These are phyloP conservation scores for Dictyostelium intermedium DNA, from an alignment of 78 protist species.

Conservation along the genomic window DNA sequence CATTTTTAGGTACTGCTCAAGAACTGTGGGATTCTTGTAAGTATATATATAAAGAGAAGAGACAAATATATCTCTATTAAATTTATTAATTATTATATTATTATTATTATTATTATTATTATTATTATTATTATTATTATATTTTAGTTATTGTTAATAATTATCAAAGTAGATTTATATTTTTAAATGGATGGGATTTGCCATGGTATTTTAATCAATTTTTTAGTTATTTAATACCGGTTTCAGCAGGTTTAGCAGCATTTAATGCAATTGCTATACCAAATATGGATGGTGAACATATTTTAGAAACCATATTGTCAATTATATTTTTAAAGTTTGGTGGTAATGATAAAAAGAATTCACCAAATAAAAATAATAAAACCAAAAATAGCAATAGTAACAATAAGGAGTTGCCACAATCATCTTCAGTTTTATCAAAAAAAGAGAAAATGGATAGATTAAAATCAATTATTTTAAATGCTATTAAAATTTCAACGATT, in stretches of 20 bases:
- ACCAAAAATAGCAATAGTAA: neutral
- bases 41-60: neutral
- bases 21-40: constrained; percentile 66
- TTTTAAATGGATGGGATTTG: neutral
- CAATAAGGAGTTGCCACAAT: neutral
- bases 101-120: too few species aligned
- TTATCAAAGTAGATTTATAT: constrained; percentile 28
- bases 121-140: neutral
- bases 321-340: neutral
- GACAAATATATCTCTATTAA: too few species aligned
- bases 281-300: constrained; percentile 36
- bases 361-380: neutral
- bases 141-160: constrained; percentile 25
- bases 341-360: neutral
- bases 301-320: constrained; percentile 9
- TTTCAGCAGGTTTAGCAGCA: constrained; percentile 43
- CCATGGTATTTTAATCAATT: neutral
- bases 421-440: neutral
- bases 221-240: neutral
- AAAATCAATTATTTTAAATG: neutral
- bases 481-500: neutral
- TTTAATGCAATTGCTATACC: constrained; percentile 23
- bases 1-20: constrained; percentile 62
- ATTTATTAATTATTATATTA: too few species aligned
- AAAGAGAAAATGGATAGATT: neutral